Evolutionary conservation across 768 basidiomycete genomes (phyloP).

Genomic region (Leccinum uliginosum): DNA sequence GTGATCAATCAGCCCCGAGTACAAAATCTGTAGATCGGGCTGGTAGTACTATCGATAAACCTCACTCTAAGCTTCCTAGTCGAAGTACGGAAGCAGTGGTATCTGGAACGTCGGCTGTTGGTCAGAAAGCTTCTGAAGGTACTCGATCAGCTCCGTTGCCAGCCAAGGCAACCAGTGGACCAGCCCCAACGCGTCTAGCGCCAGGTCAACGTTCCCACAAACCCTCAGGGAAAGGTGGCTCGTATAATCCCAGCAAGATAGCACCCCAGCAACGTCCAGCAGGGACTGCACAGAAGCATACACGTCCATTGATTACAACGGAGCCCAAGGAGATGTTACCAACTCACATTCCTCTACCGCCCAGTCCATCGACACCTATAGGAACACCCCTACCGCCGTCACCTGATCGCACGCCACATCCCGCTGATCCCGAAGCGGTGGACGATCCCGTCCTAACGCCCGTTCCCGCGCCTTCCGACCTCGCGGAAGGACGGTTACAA

Average conservation of each 20-base stretch:
- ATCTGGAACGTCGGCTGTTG: constrained; percentile 1
- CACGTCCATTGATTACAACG: constrained; percentile 12
- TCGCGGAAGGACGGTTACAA: neutral
- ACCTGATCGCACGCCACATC: constrained; percentile 7
- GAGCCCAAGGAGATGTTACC: constrained; percentile 15
- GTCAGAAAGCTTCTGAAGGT: constrained; percentile 9
- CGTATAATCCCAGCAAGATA: neutral
- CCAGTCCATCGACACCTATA: constrained; percentile 18
- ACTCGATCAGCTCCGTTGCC: constrained; percentile 3
- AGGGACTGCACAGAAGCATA: constrained; percentile 5
- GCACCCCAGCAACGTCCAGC: constrained; percentile 9
- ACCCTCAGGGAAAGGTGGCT: constrained; percentile 7
- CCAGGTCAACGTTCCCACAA: constrained; percentile 11
- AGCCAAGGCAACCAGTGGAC: constrained; percentile 7
- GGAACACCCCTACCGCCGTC: constrained; percentile 21
- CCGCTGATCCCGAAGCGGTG: constrained; percentile 1
- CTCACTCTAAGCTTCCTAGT: constrained; percentile 9
- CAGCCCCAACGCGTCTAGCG: neutral
- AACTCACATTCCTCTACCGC: constrained; percentile 16
- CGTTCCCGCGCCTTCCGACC: neutral
- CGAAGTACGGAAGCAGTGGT: constrained; percentile 1
- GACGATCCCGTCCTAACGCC: constrained; percentile 1
- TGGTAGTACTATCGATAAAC: neutral
- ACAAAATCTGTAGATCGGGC: neutral
- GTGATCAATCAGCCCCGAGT: constrained; percentile 2